Evolutionary conservation across 148 eudicot genomes (phyloP), one percentile per base, ranked within the genome.

Genomic region (Persicaria maculosa): DNA sequence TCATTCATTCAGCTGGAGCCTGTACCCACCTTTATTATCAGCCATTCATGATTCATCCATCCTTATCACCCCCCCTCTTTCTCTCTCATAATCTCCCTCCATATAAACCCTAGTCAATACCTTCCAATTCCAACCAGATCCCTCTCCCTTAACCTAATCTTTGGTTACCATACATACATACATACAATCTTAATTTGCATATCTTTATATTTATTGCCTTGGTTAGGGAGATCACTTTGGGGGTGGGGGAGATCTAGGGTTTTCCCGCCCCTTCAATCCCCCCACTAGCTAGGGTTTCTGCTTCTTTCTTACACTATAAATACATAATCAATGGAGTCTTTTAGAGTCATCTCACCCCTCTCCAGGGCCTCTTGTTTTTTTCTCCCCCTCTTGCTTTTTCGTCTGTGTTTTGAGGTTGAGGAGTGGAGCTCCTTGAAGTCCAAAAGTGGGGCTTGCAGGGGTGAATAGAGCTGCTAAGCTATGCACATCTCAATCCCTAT

Each of bases 351-450:
- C 0, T 25, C 31, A 17, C 31, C 19, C 19, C 17, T 55, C 31
- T 0, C 9, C 31, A 6, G 5, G n/a, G 1, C 0, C 6, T 53
- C 57, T 53, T 53, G 6, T 36, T 9, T 62, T 47, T 10, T 47
- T 47, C 0, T 25, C 31, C 9, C 0, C 12, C 31, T 10, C 31
- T 31, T 31, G 53, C 20, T 19, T 58, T 7, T 58, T 19, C 0
- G 44, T 15, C 4, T 36, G 31, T 9, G 4, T 6, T 7, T 48
- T 0, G 2, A 25, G 68, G n/a, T n/a, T 1, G 2, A 44, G 25
- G 73, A 47, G 73, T 73, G 22, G 84, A 81, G 84, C 84, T 81
- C 79, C 84, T 78, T 81, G 79, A 59, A 47, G 75, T 81, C 68
- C 84, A 81, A 81, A 81, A 47, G 71, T 22, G 58, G 85, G 76